Conservation (phyloP, 495 filamentous ascomycete genomes). For the Penicillium crystallinum region DNA sequence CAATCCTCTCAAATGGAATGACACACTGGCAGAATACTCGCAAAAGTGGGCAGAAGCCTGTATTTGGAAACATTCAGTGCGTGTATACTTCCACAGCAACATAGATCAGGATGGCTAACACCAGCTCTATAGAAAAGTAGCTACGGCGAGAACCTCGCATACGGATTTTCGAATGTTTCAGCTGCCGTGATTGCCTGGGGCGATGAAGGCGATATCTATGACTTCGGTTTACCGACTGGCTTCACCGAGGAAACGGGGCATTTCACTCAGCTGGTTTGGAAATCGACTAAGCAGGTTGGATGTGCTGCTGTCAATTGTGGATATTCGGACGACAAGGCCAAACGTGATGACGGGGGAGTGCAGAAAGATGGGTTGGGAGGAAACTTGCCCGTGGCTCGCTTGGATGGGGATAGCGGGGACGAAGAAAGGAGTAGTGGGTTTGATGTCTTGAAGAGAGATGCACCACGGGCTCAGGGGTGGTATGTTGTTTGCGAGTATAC, state of each 20-base stretch:
- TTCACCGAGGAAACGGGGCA: slow-evolving; percentile 69
- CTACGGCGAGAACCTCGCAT: slow-evolving; percentile 74
- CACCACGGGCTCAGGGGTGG: slow-evolving; percentile 51
- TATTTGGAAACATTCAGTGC: slow-evolving; percentile 57
- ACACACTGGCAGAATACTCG: slow-evolving; percentile 53
- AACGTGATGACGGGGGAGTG: background rate
- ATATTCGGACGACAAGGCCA: slow-evolving; percentile 10
- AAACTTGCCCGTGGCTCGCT: background rate
- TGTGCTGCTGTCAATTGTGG: slow-evolving; percentile 61
- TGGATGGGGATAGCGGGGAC: slow-evolving; percentile 3
- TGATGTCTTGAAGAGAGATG: background rate
- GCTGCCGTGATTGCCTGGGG: slow-evolving; percentile 64
- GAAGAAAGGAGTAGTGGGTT: slow-evolving; percentile 1
- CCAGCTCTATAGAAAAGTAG: slow-evolving; percentile 47
- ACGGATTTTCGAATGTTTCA: slow-evolving; percentile 57
- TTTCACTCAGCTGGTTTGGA: slow-evolving; percentile 84
- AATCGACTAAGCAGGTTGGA: slow-evolving; percentile 60
- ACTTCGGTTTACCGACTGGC: slow-evolving; percentile 48
- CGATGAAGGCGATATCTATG: slow-evolving; percentile 54
- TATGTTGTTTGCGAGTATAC: slow-evolving; percentile 79
- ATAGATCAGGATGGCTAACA: slow-evolving; percentile 1
- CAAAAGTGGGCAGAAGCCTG: slow-evolving; percentile 48
- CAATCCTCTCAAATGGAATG: slow-evolving; percentile 58
- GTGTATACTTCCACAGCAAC: slow-evolving; percentile 9
- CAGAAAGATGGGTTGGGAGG: background rate